Base-by-base conservation (phyloP, 2,329 filamentous ascomycete genomes). In the Aspergillus tanneri region DNA sequence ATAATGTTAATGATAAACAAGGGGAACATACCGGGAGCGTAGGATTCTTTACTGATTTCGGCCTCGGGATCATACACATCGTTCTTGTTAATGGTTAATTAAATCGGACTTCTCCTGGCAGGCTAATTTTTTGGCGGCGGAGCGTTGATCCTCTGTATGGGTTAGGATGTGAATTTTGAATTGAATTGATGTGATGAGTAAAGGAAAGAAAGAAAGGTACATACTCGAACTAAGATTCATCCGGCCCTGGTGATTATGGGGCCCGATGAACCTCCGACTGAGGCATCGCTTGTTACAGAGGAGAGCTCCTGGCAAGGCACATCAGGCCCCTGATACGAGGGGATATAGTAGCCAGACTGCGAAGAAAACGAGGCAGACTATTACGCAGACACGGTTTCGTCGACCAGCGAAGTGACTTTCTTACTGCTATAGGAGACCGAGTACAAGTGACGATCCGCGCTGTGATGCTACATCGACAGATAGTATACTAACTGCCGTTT, bases 301-400 rank as follows among this genome's bases (percentile, higher is more conserved):
- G 85, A 86, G 1, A 88, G 73, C 53, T 86, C 82, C 59, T 87
- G 83, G 66, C 86, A 87, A 0, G 85, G 84, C 0, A 88, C 80
- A 46, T 86, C 79, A 0, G 85, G 85, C 0, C 85, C 85, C 14
- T 71, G 67, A 62, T 88, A 88, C 43, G 72, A 77, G 2, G 86
- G 77, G 34, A 87, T 79, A 59, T 86, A 87, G 71, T 83, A 88
- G 2, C 78, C 78, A 0, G 79, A 81, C 1, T 68, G 72, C 2
- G 79, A 74, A 0, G 84, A 86, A 67, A 87, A 87, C 1, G 82
- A 85, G 0, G 84, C 84, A 4, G 74, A 75, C 78, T 81, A 88
- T 57, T 77, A 79, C 0, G 77, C 85, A 0, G 82, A 67, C 0
- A 79, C 70, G 0, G 69, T 74, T 44, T 84, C 80, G 44, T 87